phyloP scores from a whole-genome alignment of 192 early-diverging fungal genomes.

The Entomortierella parvispora region DNA sequence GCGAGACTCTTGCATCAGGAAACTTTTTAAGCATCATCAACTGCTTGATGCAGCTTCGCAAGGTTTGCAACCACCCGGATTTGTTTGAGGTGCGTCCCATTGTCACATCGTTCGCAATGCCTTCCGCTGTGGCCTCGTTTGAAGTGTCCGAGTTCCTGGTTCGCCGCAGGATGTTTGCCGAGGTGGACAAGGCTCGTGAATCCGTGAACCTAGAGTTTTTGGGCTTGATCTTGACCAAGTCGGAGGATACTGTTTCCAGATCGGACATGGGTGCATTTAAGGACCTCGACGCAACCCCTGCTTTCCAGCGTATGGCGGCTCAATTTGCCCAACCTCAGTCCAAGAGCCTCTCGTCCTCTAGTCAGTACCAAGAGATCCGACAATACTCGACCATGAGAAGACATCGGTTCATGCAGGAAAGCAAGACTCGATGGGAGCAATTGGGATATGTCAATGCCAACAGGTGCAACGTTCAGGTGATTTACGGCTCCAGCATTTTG shows the following conservation, averaged over 20 bases:
- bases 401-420: conserved; percentile 26
- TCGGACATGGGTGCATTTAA: conserved; percentile 27
- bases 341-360: conserved; percentile 19
- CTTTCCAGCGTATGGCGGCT: conserved; percentile 28
- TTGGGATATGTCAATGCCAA: conserved; percentile 57
- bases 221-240: conserved; percentile 50
- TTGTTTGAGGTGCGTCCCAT: conserved; percentile 68
- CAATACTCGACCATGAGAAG: conserved; percentile 50
- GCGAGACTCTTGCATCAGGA: conserved; percentile 73
- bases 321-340: conserved; percentile 22
- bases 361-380: conserved; percentile 56
- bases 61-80: conserved; percentile 67
- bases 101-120: conserved; percentile 69
- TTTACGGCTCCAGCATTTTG: conserved; percentile 58
- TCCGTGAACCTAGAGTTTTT: conserved; percentile 52
- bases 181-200: conserved; percentile 41
- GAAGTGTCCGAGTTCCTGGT: conserved; percentile 50
- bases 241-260: conserved; percentile 32
- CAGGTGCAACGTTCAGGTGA: conserved; percentile 43
- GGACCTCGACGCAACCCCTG: conserved; percentile 24
- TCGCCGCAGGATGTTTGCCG: conserved; percentile 41
- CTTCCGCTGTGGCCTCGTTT: conserved; percentile 39
- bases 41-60: conserved; percentile 78
- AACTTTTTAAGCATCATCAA: conserved; percentile 83
- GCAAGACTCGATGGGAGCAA: conserved; percentile 52